Conservation (phyloP, 2,329 filamentous ascomycete genomes). For the Aspergillus thermomutatus region DNA sequence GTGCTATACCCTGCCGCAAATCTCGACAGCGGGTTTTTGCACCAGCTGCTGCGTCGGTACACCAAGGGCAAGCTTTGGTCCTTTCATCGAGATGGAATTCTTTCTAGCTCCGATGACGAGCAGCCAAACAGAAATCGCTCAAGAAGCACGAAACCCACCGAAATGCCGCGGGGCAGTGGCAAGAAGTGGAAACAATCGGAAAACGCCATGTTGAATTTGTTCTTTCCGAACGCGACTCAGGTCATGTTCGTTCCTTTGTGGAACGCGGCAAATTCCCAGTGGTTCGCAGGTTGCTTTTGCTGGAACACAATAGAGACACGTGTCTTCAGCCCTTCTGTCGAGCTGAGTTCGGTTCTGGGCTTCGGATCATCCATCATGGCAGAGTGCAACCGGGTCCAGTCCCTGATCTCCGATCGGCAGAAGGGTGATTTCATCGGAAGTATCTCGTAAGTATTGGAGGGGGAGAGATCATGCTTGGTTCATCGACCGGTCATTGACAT, state of each 20-base stretch:
- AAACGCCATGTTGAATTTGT: constrained; percentile 38
- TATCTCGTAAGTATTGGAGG: constrained; percentile 29
- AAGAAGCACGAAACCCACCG: constrained; percentile 9
- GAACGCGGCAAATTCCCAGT: constrained; percentile 47
- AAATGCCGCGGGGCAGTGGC: constrained; percentile 17
- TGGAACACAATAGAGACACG: constrained; percentile 39
- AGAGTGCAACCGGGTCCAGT: constrained; percentile 42
- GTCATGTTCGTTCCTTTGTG: constrained; percentile 52
- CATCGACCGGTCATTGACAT: not conserved
- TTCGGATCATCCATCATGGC: constrained; percentile 44
- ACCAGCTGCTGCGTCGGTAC: constrained; percentile 42
- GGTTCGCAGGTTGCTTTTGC: constrained; percentile 47
- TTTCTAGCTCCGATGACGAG: constrained; percentile 45
- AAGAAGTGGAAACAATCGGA: constrained; percentile 34
- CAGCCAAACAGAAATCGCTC: constrained; percentile 13
- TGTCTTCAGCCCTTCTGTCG: constrained; percentile 36
- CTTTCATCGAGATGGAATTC: constrained; percentile 42
- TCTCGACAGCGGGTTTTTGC: constrained; percentile 31
- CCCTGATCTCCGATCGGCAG: constrained; percentile 41
- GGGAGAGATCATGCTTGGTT: not conserved
- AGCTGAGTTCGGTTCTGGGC: constrained; percentile 39
- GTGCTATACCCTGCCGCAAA: constrained; percentile 27
- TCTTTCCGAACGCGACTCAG: constrained; percentile 48
- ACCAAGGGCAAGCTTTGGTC: constrained; percentile 49
- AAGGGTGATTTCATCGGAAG: constrained; percentile 45